Conservation (phyloP, 345 rosid genomes). For the Boechera retrofracta region DNA sequence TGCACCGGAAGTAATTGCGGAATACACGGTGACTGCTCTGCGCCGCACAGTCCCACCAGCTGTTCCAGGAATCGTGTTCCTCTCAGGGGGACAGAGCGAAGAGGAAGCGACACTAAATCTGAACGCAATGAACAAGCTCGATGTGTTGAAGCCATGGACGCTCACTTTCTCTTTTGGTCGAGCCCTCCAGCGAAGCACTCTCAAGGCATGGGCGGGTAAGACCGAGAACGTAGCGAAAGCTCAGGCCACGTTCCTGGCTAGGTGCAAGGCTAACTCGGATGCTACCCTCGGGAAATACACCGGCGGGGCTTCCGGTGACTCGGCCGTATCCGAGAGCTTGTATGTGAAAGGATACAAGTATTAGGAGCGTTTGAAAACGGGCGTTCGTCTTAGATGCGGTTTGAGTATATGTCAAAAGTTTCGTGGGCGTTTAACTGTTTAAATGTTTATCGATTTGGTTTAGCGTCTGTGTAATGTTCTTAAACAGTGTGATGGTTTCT, state of each 20-base stretch:
- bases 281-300: constrained; percentile 79
- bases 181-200: constrained; percentile 93
- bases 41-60: constrained; percentile 89
- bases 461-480: constrained; percentile 18
- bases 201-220: constrained; percentile 89
- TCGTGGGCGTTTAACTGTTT: constrained; percentile 24
- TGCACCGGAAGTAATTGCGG: constrained; percentile 70
- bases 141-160: constrained; percentile 86
- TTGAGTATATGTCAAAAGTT: constrained; percentile 12
- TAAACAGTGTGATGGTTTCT: constrained; percentile 19
- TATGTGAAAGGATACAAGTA: constrained; percentile 87
- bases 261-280: constrained; percentile 89
- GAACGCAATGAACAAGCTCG: constrained; percentile 86
- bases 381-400: neutral
- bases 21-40: constrained; percentile 73
- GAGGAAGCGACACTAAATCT: constrained; percentile 83
- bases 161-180: constrained; percentile 94
- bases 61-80: constrained; percentile 86
- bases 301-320: constrained; percentile 54
- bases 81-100: constrained; percentile 92
- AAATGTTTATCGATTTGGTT: constrained; percentile 31
- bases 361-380: constrained; percentile 34
- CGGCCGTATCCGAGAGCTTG: constrained; percentile 86
- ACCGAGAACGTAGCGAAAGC: constrained; percentile 76
- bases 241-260: constrained; percentile 66